phyloP scores from a whole-genome alignment of 2,329 filamentous ascomycete genomes.

The Xylariaceae sp. region DNA sequence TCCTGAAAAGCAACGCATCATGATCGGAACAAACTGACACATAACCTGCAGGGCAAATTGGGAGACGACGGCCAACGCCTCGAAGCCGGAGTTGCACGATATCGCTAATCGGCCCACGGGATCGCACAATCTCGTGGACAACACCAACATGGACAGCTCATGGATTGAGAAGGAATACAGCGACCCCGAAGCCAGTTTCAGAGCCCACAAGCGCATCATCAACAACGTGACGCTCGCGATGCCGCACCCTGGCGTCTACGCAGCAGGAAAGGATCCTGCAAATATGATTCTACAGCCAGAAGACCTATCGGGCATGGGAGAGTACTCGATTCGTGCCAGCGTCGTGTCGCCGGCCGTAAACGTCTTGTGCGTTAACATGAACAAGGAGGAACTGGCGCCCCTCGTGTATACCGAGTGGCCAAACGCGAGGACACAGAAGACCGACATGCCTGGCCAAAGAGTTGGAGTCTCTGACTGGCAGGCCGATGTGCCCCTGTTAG shows the following conservation, averaged over 20 bases:
- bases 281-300: conserved; percentile 68
- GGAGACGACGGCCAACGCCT: conserved; percentile 42
- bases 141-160: conserved; percentile 62
- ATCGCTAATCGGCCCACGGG: conserved; percentile 51
- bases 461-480: conserved; percentile 36
- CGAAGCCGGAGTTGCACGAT: conserved; percentile 37
- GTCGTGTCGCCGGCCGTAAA: conserved; percentile 67
- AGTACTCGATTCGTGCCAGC: conserved; percentile 62
- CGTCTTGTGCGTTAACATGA: conserved; percentile 66
- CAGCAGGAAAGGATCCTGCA: conserved; percentile 53
- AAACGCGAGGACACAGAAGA: conserved; percentile 32
- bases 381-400: conserved; percentile 52
- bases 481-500: conserved; percentile 33
- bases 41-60: conserved; percentile 41
- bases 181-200: conserved; percentile 48
- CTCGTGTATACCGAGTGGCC: conserved; percentile 62
- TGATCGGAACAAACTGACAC: conserved; percentile 26
- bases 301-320: conserved; percentile 59
- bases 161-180: conserved; percentile 59
- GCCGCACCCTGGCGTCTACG: conserved; percentile 64
- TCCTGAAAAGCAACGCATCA: background rate
- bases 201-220: conserved; percentile 51
- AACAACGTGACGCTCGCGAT: conserved; percentile 75
- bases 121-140: conserved; percentile 62
- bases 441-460: conserved; percentile 33